Conservation (phyloP, 2,329 filamentous ascomycete genomes). For the Epichloe gansuensis region DNA sequence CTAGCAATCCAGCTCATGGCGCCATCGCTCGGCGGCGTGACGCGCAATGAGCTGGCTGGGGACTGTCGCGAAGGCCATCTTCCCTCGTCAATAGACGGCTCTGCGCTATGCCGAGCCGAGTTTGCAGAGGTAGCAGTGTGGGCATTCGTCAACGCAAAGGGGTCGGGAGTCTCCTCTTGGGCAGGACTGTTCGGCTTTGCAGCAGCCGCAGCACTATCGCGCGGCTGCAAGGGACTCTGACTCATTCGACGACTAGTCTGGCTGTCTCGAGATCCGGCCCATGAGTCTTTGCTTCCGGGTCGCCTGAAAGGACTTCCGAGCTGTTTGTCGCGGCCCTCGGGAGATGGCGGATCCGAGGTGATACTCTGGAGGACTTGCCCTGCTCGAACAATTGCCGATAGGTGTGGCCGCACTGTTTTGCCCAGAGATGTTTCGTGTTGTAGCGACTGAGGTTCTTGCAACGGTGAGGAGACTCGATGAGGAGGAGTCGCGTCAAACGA, state of each 20-base stretch:
- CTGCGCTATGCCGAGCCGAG: slow-evolving; percentile 17
- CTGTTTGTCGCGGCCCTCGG: slow-evolving; percentile 36
- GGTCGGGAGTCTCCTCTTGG: slow-evolving; percentile 19
- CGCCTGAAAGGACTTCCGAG: slow-evolving; percentile 44
- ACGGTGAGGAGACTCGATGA: slow-evolving; percentile 27
- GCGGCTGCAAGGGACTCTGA: slow-evolving; percentile 18
- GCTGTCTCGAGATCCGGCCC: slow-evolving; percentile 16
- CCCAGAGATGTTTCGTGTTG: slow-evolving; percentile 17
- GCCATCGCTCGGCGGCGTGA: slow-evolving; percentile 21
- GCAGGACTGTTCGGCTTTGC: slow-evolving; percentile 8
- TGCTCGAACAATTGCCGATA: slow-evolving; percentile 47
- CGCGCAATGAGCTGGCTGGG: slow-evolving; percentile 21
- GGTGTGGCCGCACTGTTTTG: slow-evolving; percentile 27
- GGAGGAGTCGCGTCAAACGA: slow-evolving; percentile 18
- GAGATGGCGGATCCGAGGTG: slow-evolving; percentile 46
- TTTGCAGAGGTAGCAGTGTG: slow-evolving; percentile 21
- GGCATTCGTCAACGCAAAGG: slow-evolving; percentile 14
- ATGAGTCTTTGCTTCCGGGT: slow-evolving; percentile 24
- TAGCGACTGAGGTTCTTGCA: slow-evolving; percentile 21
- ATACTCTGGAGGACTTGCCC: slow-evolving; percentile 45
- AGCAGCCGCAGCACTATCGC: slow-evolving; percentile 7
- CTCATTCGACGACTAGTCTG: slow-evolving; percentile 15
- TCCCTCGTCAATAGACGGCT: slow-evolving; percentile 5
- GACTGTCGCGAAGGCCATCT: slow-evolving; percentile 15
- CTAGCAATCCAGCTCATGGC: slow-evolving; percentile 32